phyloP scores from a whole-genome alignment of 2,329 filamentous ascomycete species.

The Juglanconis oblonga region DNA sequence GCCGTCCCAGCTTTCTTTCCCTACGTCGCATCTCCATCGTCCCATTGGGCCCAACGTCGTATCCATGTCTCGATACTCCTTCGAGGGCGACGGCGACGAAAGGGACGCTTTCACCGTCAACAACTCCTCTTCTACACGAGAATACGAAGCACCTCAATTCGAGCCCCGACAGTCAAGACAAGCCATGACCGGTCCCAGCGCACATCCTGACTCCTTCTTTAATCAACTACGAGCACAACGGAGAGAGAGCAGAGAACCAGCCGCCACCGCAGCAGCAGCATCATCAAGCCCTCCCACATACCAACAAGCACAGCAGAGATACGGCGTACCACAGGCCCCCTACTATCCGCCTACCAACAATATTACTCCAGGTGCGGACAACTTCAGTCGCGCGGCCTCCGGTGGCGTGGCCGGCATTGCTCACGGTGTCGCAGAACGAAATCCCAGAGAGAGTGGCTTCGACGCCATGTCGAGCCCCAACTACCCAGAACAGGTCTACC shows the following conservation, averaged over 20 bases:
- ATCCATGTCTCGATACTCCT: neutral
- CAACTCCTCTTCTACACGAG: neutral
- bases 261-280: conserved; percentile 21
- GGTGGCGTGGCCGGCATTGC: conserved; percentile 69
- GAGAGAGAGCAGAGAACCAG: conserved; percentile 27
- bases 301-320: conserved; percentile 20
- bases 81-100: neutral
- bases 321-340: conserved; percentile 23
- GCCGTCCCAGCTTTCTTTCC: neutral
- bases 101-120: neutral
- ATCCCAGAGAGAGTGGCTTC: conserved; percentile 62
- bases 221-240: conserved; percentile 32
- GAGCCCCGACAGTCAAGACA: conserved; percentile 18
- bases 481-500: conserved; percentile 27
- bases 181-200: conserved; percentile 21
- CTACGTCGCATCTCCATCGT: no score
- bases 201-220: conserved; percentile 38
- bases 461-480: conserved; percentile 52
- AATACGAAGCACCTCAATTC: neutral
- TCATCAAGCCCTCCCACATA: conserved; percentile 21
- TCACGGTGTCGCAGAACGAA: conserved; percentile 61
- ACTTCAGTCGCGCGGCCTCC: conserved; percentile 59
- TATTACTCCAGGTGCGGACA: conserved; percentile 63
- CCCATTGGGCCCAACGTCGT: no score
- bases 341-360: conserved; percentile 33